Conservation (phyloP, 2,329 filamentous ascomycete species). For the Bipolaris victoriae region DNA sequence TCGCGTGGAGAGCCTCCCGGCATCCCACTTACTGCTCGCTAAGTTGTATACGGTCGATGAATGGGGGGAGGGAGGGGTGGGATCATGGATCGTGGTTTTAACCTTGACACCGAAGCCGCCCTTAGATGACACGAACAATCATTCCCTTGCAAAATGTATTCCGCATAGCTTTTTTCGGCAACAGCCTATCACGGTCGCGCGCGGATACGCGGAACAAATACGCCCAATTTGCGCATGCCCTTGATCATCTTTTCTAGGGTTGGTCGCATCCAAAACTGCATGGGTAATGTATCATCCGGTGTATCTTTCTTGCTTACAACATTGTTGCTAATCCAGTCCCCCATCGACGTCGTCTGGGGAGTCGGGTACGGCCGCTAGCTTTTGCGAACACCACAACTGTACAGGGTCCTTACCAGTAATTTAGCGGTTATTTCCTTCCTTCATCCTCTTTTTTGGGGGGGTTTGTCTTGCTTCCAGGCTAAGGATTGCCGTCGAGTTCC, state of each 20-base stretch:
- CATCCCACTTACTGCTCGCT: background rate
- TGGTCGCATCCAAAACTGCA: background rate
- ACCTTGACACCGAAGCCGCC: background rate
- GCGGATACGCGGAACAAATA: background rate
- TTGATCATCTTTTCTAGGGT: background rate
- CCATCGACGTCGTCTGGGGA: constrained; percentile 3
- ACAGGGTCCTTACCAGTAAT: background rate
- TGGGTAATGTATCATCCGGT: background rate
- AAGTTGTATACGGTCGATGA: background rate
- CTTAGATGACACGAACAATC: background rate
- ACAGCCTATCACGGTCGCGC: constrained; percentile 1
- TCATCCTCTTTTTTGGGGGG: background rate
- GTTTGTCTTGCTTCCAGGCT: background rate
- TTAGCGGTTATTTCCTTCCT: background rate
- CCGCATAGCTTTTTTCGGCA: background rate
- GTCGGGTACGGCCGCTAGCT: constrained; percentile 11
- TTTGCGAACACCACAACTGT: background rate
- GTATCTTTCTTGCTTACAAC: background rate
- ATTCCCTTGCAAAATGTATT: constrained; percentile 1
- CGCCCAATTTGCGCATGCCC: background rate
- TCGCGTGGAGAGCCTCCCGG: constrained; percentile 21
- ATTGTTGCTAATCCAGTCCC: background rate
- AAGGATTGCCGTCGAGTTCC: too few relatives aligned
- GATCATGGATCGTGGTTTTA: background rate
- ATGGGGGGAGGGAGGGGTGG: background rate